These are phyloP conservation scores for Skeletonema menzelii DNA, from an alignment of 108 stramenopile species.

Conservation along the genomic window DNA sequence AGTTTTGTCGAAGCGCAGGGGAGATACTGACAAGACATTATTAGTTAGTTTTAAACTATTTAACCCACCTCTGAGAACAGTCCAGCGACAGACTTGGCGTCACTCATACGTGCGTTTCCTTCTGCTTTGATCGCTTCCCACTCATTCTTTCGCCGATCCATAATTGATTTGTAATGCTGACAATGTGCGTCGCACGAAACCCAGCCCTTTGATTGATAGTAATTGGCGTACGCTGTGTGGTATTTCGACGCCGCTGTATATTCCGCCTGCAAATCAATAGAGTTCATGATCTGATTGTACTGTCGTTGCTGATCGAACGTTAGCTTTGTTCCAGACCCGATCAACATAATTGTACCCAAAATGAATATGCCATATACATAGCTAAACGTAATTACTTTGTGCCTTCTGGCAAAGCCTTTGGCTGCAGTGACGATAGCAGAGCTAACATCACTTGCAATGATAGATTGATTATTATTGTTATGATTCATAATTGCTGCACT, in stretches of 20 bases:
- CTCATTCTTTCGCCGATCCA: slow-evolving; percentile 57
- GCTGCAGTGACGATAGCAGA: not conserved
- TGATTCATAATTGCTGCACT: no score
- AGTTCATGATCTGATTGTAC: slow-evolving; percentile 79
- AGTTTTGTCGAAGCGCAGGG: no score
- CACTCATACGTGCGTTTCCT: slow-evolving; percentile 80
- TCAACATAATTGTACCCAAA: slow-evolving; percentile 47
- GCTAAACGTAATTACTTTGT: slow-evolving; percentile 67
- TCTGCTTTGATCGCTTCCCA: slow-evolving; percentile 75
- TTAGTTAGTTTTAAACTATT: not conserved
- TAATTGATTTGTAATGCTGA: slow-evolving; percentile 73
- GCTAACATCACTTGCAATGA: not conserved
- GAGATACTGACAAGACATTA: no score
- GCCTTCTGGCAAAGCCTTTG: slow-evolving; percentile 50
- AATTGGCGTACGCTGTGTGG: slow-evolving; percentile 57
- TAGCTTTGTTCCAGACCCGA: slow-evolving; percentile 70
- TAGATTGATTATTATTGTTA: not conserved
- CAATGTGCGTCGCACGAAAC: slow-evolving; percentile 80
- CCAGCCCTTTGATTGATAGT: slow-evolving; percentile 85
- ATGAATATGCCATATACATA: slow-evolving; percentile 72
- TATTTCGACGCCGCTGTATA: slow-evolving; percentile 66
- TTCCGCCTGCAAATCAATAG: slow-evolving; percentile 82
- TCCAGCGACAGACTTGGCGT: slow-evolving; percentile 85
- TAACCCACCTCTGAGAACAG: slow-evolving; percentile 83
- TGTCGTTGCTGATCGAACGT: slow-evolving; percentile 61